Evolutionary conservation across 257 asterid species (phyloP), one percentile per base, ranked within the genome.

Genomic region (Gentiana dahurica): DNA sequence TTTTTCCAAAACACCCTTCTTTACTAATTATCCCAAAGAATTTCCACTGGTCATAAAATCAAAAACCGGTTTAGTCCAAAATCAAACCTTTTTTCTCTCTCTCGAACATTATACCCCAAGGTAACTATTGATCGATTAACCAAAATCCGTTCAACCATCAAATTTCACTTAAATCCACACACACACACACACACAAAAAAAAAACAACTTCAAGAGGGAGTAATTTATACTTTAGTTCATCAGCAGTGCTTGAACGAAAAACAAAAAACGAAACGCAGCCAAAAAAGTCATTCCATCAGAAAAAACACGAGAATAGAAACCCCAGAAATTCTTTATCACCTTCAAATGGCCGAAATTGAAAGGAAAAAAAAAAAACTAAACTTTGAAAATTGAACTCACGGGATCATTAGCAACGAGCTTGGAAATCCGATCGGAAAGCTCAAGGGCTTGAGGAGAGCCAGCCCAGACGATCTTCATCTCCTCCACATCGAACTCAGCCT

Each of bases 391-490:
- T 7, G 9, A 41, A 41, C 9, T 41, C 8, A 92, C 98, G 57
- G 97, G 98, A 80, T 92, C 97, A 64, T 68, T 63, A 12, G 95
- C 95, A 13, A 92, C 98, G 57, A 92, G 97, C 83, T 87, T 88
- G 51, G 98, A 73, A 51, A 92, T 88, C 34, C 98, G 98, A 78
- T 92, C 94, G 12, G 95, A 75, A 36, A 88, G 69, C 68, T 88
- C 76, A 41, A 87, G 71, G 61, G 62, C 61, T 41, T 66, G 81
- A n/a, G 71, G 81, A 33, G 98, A 92, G 41, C 98, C 98, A 34
- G 94, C 97, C 98, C 98, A 92, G 2, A 88, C 87, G 60, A 92
- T 61, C 84, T 92, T 92, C 98, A 92, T 85, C 46, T 72, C 81
- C 41, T 80, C 82, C 38, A 88, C 94, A 78, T 85, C 93, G 77